Evolutionary conservation across 2,329 filamentous ascomycete species (phyloP), one percentile per base, ranked within the genome.

Genomic region (Cryoendolithus antarcticus): DNA sequence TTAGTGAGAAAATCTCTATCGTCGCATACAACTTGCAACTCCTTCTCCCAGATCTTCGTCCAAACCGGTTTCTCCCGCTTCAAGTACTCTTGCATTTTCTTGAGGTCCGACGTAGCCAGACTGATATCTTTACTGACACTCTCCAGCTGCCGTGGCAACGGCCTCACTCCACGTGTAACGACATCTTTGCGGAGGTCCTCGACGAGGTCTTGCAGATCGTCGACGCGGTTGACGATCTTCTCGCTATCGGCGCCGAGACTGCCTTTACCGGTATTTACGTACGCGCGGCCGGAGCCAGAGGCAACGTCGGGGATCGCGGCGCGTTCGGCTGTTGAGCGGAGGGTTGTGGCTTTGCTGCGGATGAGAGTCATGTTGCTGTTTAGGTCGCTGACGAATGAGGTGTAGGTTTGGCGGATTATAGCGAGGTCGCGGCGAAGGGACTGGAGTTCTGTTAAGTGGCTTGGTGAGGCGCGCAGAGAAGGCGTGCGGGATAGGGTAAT

Each of bases 31-130:
- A 89, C 80, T 61, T 96, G 86, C 34, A 98, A 70, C 61, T 96
- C 88, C 63, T 93, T 88, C 72, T 96, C 89, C 91, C 91, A 98
- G 48, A 96, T 93, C 74, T 95, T 95, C 39, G 86, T 95, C 89
- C 91, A 98, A 42, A 95, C 71, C 0, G 91, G 91, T 62, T 94
- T 94, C 71, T 98, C 91, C 34, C 77, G 75, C 52, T 79, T 80
- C 65, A 98, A 75, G 66, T 83, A 93, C 10, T 94, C 88, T 57
- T 94, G 84, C 73, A 98, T 81, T 64, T 84, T 88, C 72, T 85
- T 91, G 46, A 98, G 76, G 55, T 95, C 88, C 55, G 86, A 80
- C 35, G 79, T 82, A 27, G 91, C 78, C 40, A 71, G 64, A 35
- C 79, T 77, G 46, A 98, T 86, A 52, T 96, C 89, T 62, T 91